phyloP scores from a whole-genome alignment of 1,284 basidiomycete genomes.

The Xanthoconium separans region DNA sequence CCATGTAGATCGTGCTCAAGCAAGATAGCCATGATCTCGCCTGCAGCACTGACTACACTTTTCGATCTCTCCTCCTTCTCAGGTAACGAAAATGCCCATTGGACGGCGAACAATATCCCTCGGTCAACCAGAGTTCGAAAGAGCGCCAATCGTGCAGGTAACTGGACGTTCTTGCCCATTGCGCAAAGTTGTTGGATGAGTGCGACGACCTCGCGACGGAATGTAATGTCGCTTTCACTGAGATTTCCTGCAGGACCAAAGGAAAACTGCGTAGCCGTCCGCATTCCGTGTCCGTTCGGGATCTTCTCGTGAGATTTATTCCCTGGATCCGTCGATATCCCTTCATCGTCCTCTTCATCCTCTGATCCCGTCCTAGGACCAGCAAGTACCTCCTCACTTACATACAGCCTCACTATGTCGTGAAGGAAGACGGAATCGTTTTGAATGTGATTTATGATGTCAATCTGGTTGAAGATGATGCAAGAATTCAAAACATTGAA shows the following conservation, averaged over 20 bases:
- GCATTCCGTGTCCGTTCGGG: constrained; percentile 25
- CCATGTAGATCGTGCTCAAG: constrained; percentile 92
- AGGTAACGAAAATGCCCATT: constrained; percentile 76
- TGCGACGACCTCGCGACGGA: constrained; percentile 73
- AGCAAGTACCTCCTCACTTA: constrained; percentile 60
- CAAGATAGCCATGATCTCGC: constrained; percentile 84
- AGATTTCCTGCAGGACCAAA: constrained; percentile 53
- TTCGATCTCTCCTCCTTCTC: constrained; percentile 48
- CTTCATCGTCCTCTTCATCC: constrained; percentile 30
- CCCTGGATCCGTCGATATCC: constrained; percentile 22
- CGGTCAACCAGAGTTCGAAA: constrained; percentile 89
- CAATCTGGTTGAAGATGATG: constrained; percentile 99
- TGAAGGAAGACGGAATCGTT: constrained; percentile 74
- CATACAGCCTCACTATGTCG: constrained; percentile 78
- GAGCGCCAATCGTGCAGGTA: constrained; percentile 83
- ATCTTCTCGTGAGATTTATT: constrained; percentile 34
- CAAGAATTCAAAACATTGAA: constrained; percentile 97
- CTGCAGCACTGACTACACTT: constrained; percentile 68
- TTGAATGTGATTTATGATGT: constrained; percentile 92
- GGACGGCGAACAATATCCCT: constrained; percentile 86
- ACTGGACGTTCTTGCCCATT: constrained; percentile 96
- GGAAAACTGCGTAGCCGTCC: constrained; percentile 39
- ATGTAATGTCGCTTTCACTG: constrained; percentile 48
- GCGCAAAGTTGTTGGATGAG: constrained; percentile 92
- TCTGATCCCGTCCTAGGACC: constrained; percentile 33